Conservation (phyloP, 345 rosid species). For the Erodium maritimum region DNA sequence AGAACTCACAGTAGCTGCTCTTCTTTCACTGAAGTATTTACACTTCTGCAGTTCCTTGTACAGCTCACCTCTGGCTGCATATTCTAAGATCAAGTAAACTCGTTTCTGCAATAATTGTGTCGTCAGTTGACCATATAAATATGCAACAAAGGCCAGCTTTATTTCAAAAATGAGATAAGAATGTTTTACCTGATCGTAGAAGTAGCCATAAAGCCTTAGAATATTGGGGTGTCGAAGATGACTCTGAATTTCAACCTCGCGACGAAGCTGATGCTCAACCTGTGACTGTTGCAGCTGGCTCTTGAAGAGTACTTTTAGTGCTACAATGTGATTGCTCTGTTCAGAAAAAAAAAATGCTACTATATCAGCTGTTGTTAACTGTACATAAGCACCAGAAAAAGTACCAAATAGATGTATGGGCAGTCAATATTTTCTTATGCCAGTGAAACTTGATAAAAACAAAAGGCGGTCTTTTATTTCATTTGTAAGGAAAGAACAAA, state of each 20-base stretch:
- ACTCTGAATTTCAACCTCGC: conserved; percentile 97
- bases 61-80: conserved; percentile 85
- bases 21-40: conserved; percentile 81
- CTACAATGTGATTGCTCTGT: conserved; percentile 93
- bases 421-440: too few species aligned
- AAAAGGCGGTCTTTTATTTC: too few species aligned
- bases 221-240: conserved; percentile 91
- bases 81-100: conserved; percentile 70
- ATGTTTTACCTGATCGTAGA: conserved; percentile 72
- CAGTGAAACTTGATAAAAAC: too few species aligned
- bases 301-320: conserved; percentile 88
- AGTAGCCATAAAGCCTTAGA: conserved; percentile 83
- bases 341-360: background rate
- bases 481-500: too few species aligned
- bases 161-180: background rate
- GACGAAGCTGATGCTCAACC: conserved; percentile 90
- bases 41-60: conserved; percentile 85
- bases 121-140: background rate
- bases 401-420: too few species aligned
- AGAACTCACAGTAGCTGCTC: conserved; percentile 78
- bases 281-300: conserved; percentile 92
- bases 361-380: background rate
- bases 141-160: background rate
- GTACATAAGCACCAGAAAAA: background rate
- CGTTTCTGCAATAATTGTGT: conserved; percentile 39